Evolutionary conservation across 225 moss, liverwort and hornwort species (phyloP), one percentile per base, ranked within the genome.

Genomic region (Polytrichum formosum): DNA sequence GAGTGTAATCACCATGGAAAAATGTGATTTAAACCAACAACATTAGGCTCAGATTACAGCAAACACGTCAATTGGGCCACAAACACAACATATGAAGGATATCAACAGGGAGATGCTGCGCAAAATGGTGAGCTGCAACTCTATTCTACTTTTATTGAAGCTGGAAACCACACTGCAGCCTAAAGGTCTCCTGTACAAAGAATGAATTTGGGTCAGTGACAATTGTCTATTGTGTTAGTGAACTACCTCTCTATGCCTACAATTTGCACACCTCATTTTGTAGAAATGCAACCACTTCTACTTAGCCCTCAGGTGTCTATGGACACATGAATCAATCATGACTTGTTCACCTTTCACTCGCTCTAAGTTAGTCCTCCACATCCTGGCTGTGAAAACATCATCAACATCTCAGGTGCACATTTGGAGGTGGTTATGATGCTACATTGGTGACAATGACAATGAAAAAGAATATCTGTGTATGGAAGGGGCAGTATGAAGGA

Each of bases 121-220:
- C 58, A 58, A 58, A 72, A 70, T 35, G 28, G 60, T 70, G 59
- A 77, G 28, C 74, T 72, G 68, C 72, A 70, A 60, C 19, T 66
- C 6, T 18, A 53, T 23, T 31, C 68, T 46, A 16, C 13, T 35
- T 78, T 79, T 82, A 82, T 85, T 79, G 64, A 72, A 22, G 56
- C 62, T 71, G 81, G 79, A 76, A 79, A 72, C 75, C 67, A 66
- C 76, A 77, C 54, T 68, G 58, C 46, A 74, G 74, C 69, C 58
- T 27, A 64, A 53, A 59, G 72, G 54, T 74, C 66, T 63, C 63
- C 53, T 79, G 35, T 79, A 79, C 79, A 85, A 81, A 81, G 77
- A 79, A 82, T 82, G 79, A 63, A 66, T 66, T 74, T 68, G 58
- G 69, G 17, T 63, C 62, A 16, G 4, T 22, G 17, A 27, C 23